Conservation (phyloP, 2,329 filamentous ascomycete genomes). For the Stachybotrys echinatus region DNA sequence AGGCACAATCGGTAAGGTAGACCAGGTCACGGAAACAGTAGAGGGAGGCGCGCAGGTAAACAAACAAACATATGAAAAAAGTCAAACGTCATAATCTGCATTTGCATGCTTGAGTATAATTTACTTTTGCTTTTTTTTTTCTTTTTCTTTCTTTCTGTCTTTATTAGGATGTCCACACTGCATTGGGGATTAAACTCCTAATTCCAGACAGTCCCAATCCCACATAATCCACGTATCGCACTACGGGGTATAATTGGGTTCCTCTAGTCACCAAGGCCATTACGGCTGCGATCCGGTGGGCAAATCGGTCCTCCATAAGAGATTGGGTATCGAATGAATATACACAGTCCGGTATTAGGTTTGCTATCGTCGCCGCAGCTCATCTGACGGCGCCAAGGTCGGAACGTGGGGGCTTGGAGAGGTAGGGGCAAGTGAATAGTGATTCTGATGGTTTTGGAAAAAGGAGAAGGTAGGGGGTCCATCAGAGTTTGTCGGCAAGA, state of each 20-base stretch:
- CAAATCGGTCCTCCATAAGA: constrained; percentile 12
- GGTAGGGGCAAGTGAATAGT: constrained; percentile 12
- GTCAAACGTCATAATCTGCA: too few species aligned
- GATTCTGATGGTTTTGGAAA: not conserved
- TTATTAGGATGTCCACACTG: not conserved
- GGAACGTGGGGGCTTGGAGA: constrained; percentile 14
- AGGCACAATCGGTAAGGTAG: too few species aligned
- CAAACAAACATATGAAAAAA: too few species aligned
- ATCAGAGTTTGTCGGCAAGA: too few species aligned
- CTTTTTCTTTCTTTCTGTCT: not conserved
- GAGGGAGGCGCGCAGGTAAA: too few species aligned
- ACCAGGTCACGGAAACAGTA: too few species aligned
- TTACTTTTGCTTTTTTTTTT: not conserved
- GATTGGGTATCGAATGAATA: constrained; percentile 21
- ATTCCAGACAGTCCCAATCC: constrained; percentile 13
- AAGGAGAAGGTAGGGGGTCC: not conserved
- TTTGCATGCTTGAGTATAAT: not conserved
- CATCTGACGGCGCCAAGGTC: constrained; percentile 12
- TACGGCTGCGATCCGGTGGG: constrained; percentile 8
- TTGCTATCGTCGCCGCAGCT: constrained; percentile 15
- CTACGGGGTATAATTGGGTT: constrained; percentile 9
- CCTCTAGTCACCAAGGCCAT: constrained; percentile 5
- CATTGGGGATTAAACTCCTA: not conserved
- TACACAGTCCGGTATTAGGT: constrained; percentile 18
- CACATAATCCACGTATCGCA: constrained; percentile 12